A percentile compares a stretch with the other conserved stretches of the same genome.
These are phyloP conservation scores for Tuctoria greenei DNA, from an alignment of 176 grass and related monocot species.

Conservation along the genomic window DNA sequence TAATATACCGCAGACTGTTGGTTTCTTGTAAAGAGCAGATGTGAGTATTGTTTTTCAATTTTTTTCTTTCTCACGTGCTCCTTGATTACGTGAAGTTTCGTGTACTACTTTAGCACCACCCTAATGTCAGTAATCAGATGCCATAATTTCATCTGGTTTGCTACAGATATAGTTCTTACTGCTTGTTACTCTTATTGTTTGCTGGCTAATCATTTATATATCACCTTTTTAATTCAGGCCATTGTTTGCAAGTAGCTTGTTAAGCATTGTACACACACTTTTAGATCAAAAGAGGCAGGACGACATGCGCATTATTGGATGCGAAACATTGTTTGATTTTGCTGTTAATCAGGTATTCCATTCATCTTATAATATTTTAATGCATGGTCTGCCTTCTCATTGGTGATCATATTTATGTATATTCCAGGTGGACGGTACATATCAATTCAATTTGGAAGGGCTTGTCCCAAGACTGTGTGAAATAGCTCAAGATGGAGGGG, in stretches of 20 bases:
- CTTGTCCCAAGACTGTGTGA: slow-evolving; percentile 85
- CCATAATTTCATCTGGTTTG: slow-evolving; percentile 31
- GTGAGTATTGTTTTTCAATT: slow-evolving; percentile 49
- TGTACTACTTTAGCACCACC: background rate
- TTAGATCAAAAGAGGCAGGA: slow-evolving; percentile 94
- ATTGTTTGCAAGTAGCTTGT: slow-evolving; percentile 87
- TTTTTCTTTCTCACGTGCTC: background rate
- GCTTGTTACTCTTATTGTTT: slow-evolving; percentile 28
- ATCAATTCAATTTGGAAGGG: slow-evolving; percentile 97
- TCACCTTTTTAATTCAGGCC: slow-evolving; percentile 65
- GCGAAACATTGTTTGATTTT: slow-evolving; percentile 99
- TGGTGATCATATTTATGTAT: slow-evolving; percentile 38
- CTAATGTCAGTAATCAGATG: slow-evolving; percentile 6
- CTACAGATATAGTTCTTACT: background rate
- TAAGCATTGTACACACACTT: slow-evolving; percentile 86
- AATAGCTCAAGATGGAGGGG: slow-evolving; percentile 82
- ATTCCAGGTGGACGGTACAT: slow-evolving; percentile 87
- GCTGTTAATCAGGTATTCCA: slow-evolving; percentile 75
- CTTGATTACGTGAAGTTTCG: slow-evolving; percentile 13
- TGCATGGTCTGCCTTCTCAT: background rate
- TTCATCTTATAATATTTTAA: slow-evolving; percentile 25
- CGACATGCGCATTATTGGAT: slow-evolving; percentile 81
- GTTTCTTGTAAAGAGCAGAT: slow-evolving; percentile 94
- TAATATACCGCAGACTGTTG: slow-evolving; percentile 87
- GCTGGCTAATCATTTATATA: slow-evolving; percentile 8